Evolutionary conservation across 176 grass and related monocot species (phyloP), one percentile per base, ranked within the genome.

Genomic region (Triticum timopheevii): DNA sequence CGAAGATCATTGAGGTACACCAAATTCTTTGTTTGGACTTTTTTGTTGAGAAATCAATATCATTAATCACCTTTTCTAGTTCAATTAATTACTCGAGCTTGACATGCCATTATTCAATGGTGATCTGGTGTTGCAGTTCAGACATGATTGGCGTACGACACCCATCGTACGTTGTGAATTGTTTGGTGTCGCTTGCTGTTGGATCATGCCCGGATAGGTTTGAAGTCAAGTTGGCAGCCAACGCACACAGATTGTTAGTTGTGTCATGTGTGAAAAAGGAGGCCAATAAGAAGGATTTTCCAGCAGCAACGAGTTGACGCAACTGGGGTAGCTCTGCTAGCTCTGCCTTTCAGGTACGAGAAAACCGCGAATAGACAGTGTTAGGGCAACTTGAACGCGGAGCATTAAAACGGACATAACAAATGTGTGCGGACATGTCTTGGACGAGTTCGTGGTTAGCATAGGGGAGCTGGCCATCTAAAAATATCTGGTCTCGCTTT

Each of bases 221-320:
- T 13, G 13, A 62, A 69, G 88, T 86, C 78, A 85, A 81, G 69
- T 62, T 69, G 36, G 20, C 23, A 8, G 22, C 27, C 61, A 69
- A 77, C 13, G 7, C 8, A 80, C 5, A 30, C 7, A 8, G 13
- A 45, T 4, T 75, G 25, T 47, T 74, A 47, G 40, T 72, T 30
- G 30, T 36, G 31, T 61, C 54, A 22, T 58, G 54, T 58, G 54
- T 22, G 54, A 31, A 54, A 23, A 61, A 61, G 35, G 15, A 54
- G 36, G 54, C 52, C 11, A 6, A 36, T 59, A 59, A 33, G 27
- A 54, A 10, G 15, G 7, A 31, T 76, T 45, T 25, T 47, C n/a
- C 11, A 45, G 40, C 39, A 16, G 12, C 70, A 25, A 13, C 10
- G 10, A 40, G 22, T 72, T 42, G 69, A 44, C 20, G 36, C 38